Base-by-base conservation (phyloP, 306 rosid genomes). In the Cucurbita maxima region DNA sequence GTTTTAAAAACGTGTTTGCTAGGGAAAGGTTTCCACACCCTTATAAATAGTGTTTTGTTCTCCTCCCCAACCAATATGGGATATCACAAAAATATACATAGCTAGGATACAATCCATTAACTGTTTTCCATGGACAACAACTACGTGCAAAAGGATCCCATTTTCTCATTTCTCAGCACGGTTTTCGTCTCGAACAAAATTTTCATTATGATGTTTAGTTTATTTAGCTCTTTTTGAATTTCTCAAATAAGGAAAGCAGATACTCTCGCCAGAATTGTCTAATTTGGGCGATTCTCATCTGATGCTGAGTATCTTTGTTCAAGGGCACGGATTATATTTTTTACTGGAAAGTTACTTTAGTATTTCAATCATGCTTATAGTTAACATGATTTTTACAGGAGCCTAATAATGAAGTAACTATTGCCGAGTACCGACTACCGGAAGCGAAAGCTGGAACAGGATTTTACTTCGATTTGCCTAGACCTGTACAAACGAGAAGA, bases 381-480 rank as follows among this genome's bases (percentile, higher is more conserved):
- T 69, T 69, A 2, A 11, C 54, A 37, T 70, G 30, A 45, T 8
- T 58, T 14, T 55, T 9, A 22, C 96, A 94, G 98, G 97, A 94
- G 61, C 40, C 87, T 55, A 81, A 88, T 41, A 67, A 72, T 87
- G 73, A 78, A 84, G 88, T 89, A 61, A 83, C 85, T 18, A 72
- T 95, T 3, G 97, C 88, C 0, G 92, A 95, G 76, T 95, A 88
- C 82, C 95, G 99, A 75, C 75, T 95, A 78, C 99, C 99, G 10
- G 99, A 95, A 83, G 88, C 89, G 7, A 91, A 81, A 88, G 83
- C 81, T 10, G 99, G 97, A 82, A 91, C 96, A 11, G 87, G 88
- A 2, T 71, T 95, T 90, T 95, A 95, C 92, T 95, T 95, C n/a
- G 96, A 95, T 80, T 89, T 95, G 80, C 86, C 96, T 34, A 75